Conservation (phyloP, 306 rosid genomes). For the Trifolium pratense region DNA sequence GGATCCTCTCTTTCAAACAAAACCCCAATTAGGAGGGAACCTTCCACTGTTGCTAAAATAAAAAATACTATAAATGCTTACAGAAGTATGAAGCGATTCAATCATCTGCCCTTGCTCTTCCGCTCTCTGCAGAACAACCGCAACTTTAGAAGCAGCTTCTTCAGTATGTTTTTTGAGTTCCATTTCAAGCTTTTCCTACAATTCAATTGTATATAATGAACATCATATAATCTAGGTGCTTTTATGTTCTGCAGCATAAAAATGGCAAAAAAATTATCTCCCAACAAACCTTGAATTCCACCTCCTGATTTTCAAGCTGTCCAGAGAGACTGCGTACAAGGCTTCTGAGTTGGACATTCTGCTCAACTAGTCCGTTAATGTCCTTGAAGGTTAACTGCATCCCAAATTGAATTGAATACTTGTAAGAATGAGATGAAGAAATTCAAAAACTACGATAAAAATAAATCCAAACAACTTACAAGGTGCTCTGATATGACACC, state of each 20-base stretch:
- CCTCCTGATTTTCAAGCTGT: conserved; percentile 75
- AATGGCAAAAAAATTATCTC: neutral
- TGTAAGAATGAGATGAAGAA: conserved; percentile 4
- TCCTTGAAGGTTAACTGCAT: conserved; percentile 94
- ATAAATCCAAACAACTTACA: conserved; percentile 53
- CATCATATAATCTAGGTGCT: neutral
- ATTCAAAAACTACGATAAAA: neutral
- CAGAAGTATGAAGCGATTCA: conserved; percentile 92
- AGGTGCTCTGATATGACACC: conserved; percentile 80
- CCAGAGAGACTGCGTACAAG: conserved; percentile 84
- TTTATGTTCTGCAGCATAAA: neutral
- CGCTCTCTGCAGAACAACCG: conserved; percentile 85
- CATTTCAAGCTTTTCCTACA: conserved; percentile 74
- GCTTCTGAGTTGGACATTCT: conserved; percentile 87
- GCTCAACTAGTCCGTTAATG: conserved; percentile 92
- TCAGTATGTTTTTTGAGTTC: conserved; percentile 77
- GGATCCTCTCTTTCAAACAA: conserved; percentile 10
- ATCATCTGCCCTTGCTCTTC: conserved; percentile 93
- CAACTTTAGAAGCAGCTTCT: conserved; percentile 81
- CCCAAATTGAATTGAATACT: conserved; percentile 31
- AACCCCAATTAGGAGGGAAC: conserved; percentile 2
- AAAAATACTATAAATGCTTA: conserved; percentile 46
- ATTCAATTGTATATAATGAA: conserved; percentile 33
- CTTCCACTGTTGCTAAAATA: neutral
- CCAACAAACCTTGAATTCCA: conserved; percentile 72